Conservation (phyloP, 2,329 filamentous ascomycete species). For the Fragosphaeria purpurea region DNA sequence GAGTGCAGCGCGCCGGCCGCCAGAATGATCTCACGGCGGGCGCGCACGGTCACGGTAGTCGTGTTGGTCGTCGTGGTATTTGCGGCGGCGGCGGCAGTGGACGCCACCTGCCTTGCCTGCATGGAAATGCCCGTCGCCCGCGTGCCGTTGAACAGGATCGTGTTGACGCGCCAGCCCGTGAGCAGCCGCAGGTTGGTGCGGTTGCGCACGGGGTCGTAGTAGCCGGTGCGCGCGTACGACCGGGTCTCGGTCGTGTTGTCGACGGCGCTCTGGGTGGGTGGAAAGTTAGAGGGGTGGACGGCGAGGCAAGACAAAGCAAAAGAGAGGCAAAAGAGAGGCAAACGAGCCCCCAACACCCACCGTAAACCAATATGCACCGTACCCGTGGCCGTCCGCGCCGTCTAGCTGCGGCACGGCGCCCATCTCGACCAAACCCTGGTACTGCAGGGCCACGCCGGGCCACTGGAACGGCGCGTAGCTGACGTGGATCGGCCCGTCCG, state of each 20-base stretch:
- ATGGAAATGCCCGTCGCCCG: not conserved
- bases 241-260: constrained; percentile 2
- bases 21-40: constrained; percentile 41
- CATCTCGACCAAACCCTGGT: not conserved
- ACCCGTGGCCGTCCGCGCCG: not conserved
- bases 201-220: constrained; percentile 1
- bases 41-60: not conserved
- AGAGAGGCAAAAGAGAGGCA: too few relatives aligned
- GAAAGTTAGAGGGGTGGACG: too few relatives aligned
- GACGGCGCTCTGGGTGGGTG: not conserved
- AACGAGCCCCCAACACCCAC: not conserved
- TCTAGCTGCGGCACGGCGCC: not conserved
- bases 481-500: not conserved
- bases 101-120: not conserved
- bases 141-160: constrained; percentile 1
- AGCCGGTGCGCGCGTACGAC: constrained; percentile 3
- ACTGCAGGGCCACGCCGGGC: constrained; percentile 1
- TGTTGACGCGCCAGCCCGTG: not conserved
- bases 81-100: not conserved
- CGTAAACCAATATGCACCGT: constrained; percentile 4
- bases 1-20: constrained; percentile 46
- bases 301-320: too few relatives aligned
- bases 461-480: constrained; percentile 8
- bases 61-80: not conserved
- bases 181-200: constrained; percentile 3